These are phyloP conservation scores for Suillus lakei DNA, from an alignment of 768 basidiomycete species.

Conservation along the genomic window DNA sequence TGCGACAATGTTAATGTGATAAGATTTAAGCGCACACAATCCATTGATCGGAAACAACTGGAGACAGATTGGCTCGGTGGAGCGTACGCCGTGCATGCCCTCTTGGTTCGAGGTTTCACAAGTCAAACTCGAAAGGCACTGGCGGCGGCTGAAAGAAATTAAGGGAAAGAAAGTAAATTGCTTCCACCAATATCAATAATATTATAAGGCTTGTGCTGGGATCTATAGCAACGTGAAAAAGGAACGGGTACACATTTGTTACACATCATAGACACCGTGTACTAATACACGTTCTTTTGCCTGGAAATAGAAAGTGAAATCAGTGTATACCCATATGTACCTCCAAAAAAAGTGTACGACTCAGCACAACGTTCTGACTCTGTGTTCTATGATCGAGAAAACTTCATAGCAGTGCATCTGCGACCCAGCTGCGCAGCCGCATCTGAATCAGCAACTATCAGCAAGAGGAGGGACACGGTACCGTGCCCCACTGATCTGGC, in stretches of 20 bases:
- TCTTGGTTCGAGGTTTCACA: background rate
- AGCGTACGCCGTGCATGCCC: background rate
- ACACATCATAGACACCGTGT: background rate
- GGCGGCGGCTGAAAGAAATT: too few species aligned
- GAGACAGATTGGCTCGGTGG: background rate
- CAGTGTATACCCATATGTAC: too few species aligned
- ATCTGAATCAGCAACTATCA: background rate
- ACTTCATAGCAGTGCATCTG: background rate
- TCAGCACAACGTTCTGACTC: background rate
- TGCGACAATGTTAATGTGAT: background rate
- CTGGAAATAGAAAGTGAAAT: background rate
- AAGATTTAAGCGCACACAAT: background rate
- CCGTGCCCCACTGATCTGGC: too few species aligned
- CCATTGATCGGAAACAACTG: background rate
- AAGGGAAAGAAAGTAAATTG: too few species aligned
- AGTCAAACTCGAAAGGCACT: background rate
- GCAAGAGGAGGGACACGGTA: too few species aligned
- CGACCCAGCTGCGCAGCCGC: background rate
- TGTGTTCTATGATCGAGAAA: background rate
- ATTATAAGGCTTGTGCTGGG: too few species aligned
- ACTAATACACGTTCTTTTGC: background rate
- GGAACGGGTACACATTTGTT: too few species aligned
- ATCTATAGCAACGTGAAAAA: too few species aligned
- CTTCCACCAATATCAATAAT: too few species aligned
- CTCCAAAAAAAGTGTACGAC: background rate